phyloP scores from a whole-genome alignment of 202 grass and related monocot genomes.

The Setaria italica region DNA sequence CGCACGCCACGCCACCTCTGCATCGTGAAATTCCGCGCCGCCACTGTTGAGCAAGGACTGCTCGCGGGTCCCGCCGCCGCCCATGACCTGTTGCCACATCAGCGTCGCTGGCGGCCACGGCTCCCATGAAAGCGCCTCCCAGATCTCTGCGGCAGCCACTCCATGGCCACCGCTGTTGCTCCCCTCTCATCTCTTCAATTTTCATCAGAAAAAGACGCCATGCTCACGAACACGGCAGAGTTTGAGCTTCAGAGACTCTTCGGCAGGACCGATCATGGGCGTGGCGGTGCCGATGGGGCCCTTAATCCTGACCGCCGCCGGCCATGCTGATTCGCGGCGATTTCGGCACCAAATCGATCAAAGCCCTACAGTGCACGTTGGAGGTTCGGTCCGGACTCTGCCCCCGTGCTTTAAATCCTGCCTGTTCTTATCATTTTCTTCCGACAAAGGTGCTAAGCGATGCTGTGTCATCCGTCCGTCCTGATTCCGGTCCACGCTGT shows the following conservation, averaged over 20 bases:
- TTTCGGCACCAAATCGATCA: conserved; percentile 17
- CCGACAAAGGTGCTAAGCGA: not conserved
- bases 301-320: conserved; percentile 26
- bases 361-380: not conserved
- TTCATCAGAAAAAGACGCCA: not conserved
- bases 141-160: not conserved
- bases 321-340: conserved; percentile 27
- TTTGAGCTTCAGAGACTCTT: not conserved
- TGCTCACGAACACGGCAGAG: not conserved
- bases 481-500: not conserved
- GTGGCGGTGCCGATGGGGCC: conserved; percentile 8
- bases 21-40: not conserved
- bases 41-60: not conserved
- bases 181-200: not conserved
- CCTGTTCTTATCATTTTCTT: not conserved
- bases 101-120: conserved; percentile 9
- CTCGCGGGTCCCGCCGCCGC: conserved; percentile 39
- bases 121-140: not conserved
- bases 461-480: not conserved
- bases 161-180: conserved; percentile 1
- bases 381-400: not conserved
- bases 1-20: conserved; percentile 27
- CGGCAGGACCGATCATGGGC: not conserved
- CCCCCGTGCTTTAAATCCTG: not conserved
- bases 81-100: conserved; percentile 45